Evolutionary conservation across 139 green algal species (phyloP).

Genomic region (Picochlorum sp.): DNA sequence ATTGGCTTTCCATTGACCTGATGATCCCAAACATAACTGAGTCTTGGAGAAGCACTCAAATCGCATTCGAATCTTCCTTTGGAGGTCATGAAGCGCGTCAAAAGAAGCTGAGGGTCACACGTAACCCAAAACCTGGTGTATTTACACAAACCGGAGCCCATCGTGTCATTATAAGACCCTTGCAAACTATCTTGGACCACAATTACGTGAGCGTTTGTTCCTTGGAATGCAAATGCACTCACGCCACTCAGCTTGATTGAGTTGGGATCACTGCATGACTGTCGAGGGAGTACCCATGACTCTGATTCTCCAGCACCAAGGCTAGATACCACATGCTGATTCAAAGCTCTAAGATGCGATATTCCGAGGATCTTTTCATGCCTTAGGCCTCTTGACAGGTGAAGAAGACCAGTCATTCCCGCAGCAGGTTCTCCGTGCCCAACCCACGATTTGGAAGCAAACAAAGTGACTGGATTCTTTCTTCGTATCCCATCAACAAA

Average conservation of each 20-base stretch:
- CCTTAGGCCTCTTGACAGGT: conserved; percentile 21
- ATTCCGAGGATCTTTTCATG: conserved; percentile 36
- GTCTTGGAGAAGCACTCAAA: conserved; percentile 18
- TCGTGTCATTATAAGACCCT: neutral
- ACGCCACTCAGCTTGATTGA: conserved; percentile 26
- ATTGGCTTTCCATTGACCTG: conserved; percentile 42
- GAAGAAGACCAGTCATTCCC: conserved; percentile 46
- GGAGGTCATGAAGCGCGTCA: neutral
- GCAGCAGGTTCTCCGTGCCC: conserved; percentile 78
- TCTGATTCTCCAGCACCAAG: conserved; percentile 18
- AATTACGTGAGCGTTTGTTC: conserved; percentile 60
- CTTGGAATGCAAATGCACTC: conserved; percentile 76
- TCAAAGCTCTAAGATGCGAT: conserved; percentile 58
- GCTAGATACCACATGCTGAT: conserved; percentile 47
- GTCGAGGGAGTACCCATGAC: conserved; percentile 13
- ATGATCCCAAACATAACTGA: conserved; percentile 66
- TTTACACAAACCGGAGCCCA: conserved; percentile 3
- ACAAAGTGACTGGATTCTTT: conserved; percentile 16
- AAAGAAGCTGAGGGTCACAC: conserved; percentile 15
- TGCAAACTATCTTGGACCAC: conserved; percentile 8
- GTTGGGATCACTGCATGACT: neutral
- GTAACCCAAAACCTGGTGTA: conserved; percentile 15
- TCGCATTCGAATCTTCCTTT: conserved; percentile 11
- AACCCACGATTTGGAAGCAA: conserved; percentile 62
- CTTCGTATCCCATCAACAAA: conserved; percentile 12